phyloP scores from a whole-genome alignment of 345 rosid genomes.

The Streptanthus diversifolius region DNA sequence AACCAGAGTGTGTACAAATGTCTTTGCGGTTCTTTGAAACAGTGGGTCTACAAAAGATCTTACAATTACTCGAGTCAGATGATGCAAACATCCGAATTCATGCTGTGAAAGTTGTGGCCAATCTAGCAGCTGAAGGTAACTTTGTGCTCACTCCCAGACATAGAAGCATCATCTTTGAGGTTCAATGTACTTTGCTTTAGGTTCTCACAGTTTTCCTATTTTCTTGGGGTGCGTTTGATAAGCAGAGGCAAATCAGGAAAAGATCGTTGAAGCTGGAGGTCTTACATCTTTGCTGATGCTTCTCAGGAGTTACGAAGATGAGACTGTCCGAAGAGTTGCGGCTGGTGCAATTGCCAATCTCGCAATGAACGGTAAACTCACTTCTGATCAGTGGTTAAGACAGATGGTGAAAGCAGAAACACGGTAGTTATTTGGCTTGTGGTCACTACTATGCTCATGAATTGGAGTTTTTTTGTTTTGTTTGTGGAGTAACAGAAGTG shows the following conservation, averaged over 20 bases:
- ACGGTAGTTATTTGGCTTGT: neutral
- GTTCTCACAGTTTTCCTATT: neutral
- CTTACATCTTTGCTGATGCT: conserved; percentile 85
- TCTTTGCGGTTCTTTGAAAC: conserved; percentile 28
- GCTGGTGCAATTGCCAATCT: conserved; percentile 99
- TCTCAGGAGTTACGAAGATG: conserved; percentile 86
- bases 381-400: neutral
- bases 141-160: neutral
- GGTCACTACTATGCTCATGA: conserved; percentile 11
- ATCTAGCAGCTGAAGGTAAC: conserved; percentile 96
- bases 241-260: conserved; percentile 93
- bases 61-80: conserved; percentile 87
- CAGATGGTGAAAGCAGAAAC: conserved; percentile 3
- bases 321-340: conserved; percentile 89
- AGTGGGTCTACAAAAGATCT: conserved; percentile 88
- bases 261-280: conserved; percentile 97
- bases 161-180: neutral
- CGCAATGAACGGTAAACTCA: conserved; percentile 85
- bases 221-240: neutral
- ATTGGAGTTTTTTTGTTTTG: neutral
- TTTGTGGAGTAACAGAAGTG: conserved; percentile 54
- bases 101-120: conserved; percentile 98
- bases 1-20: neutral
- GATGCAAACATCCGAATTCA: conserved; percentile 92
- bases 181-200: neutral